Base-by-base conservation (phyloP, 768 basidiomycete species). In the Xerocomellus dryophilus region DNA sequence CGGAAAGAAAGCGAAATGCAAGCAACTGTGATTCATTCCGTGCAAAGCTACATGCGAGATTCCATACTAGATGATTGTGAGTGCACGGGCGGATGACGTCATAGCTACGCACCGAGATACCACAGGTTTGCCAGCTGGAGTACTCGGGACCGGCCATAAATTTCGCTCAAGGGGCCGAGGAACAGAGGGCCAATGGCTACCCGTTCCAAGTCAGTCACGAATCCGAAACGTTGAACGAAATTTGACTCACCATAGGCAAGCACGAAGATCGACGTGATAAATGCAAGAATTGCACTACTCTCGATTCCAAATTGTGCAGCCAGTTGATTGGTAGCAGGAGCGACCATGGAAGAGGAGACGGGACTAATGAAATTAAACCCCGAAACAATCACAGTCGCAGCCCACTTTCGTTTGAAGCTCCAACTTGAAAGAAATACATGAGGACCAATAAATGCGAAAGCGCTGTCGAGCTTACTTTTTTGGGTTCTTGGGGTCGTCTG, bases 261-360 rank as follows among this genome's bases (percentile, higher is more conserved):
- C 0, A 82, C 71, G 49, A 81, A 84, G 10, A 82, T 78, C 0
- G 84, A 86, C 0, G 80, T 82, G 21, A 77, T 79, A 70, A 90
- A 78, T 2, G 80, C 81, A 18, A 81, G 69, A 4, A 81, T 50
- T 1, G 74, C 77, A 2, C 60, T 55, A 61, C 64, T 82, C 11
- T 77, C 81, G 23, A 89, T 77, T 1, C 79, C 75, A 56, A 90
- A 84, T n/a, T 81, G 68, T 3, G 64, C 53, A 2, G 74, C 83
- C 0, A 91, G 59, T 48, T 81, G 76, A 5, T 58, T 54, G 0
- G 76, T 71, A 0, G 87, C 88, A 0, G 88, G 88, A 0, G 89
- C 84, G 2, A 89, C 73, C 82, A 88, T 88, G 4, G 86, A 81
- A 5, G 89, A 91, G 0, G 87, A 82, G 1, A 90, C 74, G 0